Conservation (phyloP, 176 grass and related monocot genomes). For the Dactylis glomerata region DNA sequence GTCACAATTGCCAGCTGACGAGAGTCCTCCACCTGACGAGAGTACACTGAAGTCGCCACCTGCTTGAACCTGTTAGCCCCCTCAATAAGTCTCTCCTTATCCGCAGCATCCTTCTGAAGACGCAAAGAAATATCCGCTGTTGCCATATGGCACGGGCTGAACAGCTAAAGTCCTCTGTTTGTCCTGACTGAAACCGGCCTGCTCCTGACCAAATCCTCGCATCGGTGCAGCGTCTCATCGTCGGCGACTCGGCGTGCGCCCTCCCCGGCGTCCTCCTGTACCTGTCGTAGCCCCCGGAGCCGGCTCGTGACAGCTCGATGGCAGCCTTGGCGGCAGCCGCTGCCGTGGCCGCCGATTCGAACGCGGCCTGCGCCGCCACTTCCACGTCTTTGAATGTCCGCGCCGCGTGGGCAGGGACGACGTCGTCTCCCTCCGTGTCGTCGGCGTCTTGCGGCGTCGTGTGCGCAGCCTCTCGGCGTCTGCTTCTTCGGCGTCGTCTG, state of each 20-base stretch:
- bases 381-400: constrained; percentile 59
- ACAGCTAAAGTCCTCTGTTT: constrained; percentile 18
- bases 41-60: no score
- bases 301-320: constrained; percentile 61
- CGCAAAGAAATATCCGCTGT: neutral
- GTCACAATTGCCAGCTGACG: no score
- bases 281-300: constrained; percentile 11
- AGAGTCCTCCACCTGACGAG: no score
- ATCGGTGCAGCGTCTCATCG: neutral
- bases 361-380: constrained; percentile 79
- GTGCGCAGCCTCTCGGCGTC: constrained; percentile 6
- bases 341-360: constrained; percentile 62
- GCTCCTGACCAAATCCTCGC: neutral
- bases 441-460: neutral
- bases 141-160: constrained; percentile 11
- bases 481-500: no score
- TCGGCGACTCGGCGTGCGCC: no score
- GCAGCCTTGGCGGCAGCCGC: constrained; percentile 79
- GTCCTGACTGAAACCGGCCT: constrained; percentile 41
- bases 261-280: neutral
- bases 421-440: no score
- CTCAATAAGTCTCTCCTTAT: no score
- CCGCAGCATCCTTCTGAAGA: no score
- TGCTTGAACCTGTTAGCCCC: no score
- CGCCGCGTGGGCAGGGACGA: neutral